Evolutionary conservation across 768 basidiomycete genomes (phyloP).

Genomic region (Amanita thiersii): DNA sequence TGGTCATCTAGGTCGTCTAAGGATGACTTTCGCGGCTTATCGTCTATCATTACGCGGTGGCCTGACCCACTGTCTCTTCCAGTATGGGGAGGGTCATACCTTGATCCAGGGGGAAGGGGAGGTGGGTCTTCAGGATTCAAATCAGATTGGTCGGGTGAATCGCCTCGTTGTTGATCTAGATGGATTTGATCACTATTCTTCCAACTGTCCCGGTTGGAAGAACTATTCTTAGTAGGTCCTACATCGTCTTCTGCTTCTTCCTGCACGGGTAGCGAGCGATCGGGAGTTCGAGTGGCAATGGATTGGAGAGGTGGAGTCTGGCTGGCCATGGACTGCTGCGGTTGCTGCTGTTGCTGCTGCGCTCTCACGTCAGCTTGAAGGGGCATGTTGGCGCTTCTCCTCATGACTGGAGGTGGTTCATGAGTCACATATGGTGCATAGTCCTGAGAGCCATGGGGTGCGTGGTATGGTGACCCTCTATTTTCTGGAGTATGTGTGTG

Average conservation of each 20-base stretch:
- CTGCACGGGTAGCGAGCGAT: constrained; percentile 69
- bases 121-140: constrained; percentile 39
- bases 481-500: constrained; percentile 47
- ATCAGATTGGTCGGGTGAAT: constrained; percentile 26
- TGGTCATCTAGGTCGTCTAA: constrained; percentile 14
- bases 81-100: constrained; percentile 4
- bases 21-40: constrained; percentile 5
- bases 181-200: constrained; percentile 18
- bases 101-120: neutral
- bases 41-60: constrained; percentile 1
- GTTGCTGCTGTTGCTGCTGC: constrained; percentile 18
- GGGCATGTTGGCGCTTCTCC: constrained; percentile 16
- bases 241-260: constrained; percentile 69
- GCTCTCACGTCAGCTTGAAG: constrained; percentile 1
- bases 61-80: constrained; percentile 1
- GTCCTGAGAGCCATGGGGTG: constrained; percentile 34
- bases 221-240: constrained; percentile 23
- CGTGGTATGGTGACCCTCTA: constrained; percentile 29
- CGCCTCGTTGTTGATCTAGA: constrained; percentile 4
- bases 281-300: constrained; percentile 50
- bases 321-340: constrained; percentile 28
- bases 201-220: constrained; percentile 22
- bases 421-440: constrained; percentile 42
- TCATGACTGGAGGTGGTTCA: constrained; percentile 29
- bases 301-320: constrained; percentile 52